Conservation (phyloP, 495 filamentous ascomycete genomes). For the Corynascus novoguineensis region DNA sequence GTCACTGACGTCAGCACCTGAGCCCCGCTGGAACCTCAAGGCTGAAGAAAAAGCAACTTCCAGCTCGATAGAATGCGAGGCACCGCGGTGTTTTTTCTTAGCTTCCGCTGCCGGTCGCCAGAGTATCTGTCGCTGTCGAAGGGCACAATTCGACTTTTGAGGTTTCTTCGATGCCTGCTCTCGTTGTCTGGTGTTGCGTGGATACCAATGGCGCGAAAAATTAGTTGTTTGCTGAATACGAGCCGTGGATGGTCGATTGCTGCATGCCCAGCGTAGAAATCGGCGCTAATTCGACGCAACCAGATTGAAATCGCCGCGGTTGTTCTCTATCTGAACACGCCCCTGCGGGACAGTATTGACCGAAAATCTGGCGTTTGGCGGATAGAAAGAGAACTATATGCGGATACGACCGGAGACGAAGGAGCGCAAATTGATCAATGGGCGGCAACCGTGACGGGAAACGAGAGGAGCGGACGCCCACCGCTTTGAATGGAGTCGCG, state of each 20-base stretch:
- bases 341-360: not conserved
- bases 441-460: not conserved
- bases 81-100: not conserved
- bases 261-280: slow-evolving; percentile 9
- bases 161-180: not conserved
- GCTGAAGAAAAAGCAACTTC: not conserved
- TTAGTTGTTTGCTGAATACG: slow-evolving; percentile 11
- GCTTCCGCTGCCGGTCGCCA: too few relatives aligned
- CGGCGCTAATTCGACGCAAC: slow-evolving; percentile 11
- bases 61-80: not conserved
- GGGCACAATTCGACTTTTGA: not conserved
- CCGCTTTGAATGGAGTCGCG: slow-evolving; percentile 7
- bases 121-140: not conserved
- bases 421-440: not conserved
- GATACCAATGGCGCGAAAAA: not conserved
- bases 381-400: not conserved
- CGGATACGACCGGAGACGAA: not conserved
- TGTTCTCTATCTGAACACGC: not conserved
- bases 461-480: not conserved
- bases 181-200: not conserved
- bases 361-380: not conserved
- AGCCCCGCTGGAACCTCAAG: not conserved
- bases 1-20: slow-evolving; percentile 10
- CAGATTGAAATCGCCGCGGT: slow-evolving; percentile 1
- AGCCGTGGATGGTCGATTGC: slow-evolving; percentile 7